A percentile compares a stretch with the other conserved stretches of the same genome.
These are phyloP conservation scores for Vitis rotundifolia DNA, from an alignment of 164 flowering plant genomes.

Conservation along the genomic window DNA sequence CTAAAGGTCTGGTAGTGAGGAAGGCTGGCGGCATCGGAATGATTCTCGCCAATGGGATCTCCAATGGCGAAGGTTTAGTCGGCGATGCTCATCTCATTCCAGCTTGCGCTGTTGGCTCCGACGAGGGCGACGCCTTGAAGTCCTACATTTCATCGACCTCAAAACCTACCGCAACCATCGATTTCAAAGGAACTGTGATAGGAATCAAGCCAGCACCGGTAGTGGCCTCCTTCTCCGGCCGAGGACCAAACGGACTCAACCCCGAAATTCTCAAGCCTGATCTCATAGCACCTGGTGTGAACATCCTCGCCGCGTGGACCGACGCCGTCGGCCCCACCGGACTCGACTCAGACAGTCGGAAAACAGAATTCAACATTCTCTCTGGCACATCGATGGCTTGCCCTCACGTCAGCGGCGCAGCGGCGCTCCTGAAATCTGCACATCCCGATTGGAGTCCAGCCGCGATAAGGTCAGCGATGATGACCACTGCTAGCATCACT, in stretches of 20 bases:
- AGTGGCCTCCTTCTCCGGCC: slow-evolving; percentile 75
- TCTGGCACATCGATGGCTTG: slow-evolving; percentile 91
- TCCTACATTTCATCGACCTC: slow-evolving; percentile 40
- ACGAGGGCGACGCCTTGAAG: slow-evolving; percentile 62
- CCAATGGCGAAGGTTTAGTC: slow-evolving; percentile 78
- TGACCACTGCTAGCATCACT: slow-evolving; percentile 61
- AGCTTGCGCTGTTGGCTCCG: slow-evolving; percentile 69
- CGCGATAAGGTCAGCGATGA: slow-evolving; percentile 73
- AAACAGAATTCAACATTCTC: slow-evolving; percentile 74
- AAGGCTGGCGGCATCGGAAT: slow-evolving; percentile 85
- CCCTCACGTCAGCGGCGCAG: slow-evolving; percentile 87
- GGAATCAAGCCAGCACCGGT: slow-evolving; percentile 88
- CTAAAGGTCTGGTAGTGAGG: slow-evolving; percentile 76
- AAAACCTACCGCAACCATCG: slow-evolving; percentile 55
- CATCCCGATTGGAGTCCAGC: slow-evolving; percentile 88
- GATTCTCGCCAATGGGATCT: slow-evolving; percentile 70
- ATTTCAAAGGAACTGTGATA: slow-evolving; percentile 61
- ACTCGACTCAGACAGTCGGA: slow-evolving; percentile 49
- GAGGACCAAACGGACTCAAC: slow-evolving; percentile 77
- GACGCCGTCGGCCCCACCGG: slow-evolving; percentile 80
- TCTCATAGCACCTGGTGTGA: slow-evolving; percentile 81
- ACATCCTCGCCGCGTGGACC: slow-evolving; percentile 87
- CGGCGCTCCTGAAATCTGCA: slow-evolving; percentile 77
- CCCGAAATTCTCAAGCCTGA: slow-evolving; percentile 85
- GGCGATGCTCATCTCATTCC: slow-evolving; percentile 83